Conservation (phyloP, 225 moss, liverwort and hornwort species). For the Antitrichia curtipendula region DNA sequence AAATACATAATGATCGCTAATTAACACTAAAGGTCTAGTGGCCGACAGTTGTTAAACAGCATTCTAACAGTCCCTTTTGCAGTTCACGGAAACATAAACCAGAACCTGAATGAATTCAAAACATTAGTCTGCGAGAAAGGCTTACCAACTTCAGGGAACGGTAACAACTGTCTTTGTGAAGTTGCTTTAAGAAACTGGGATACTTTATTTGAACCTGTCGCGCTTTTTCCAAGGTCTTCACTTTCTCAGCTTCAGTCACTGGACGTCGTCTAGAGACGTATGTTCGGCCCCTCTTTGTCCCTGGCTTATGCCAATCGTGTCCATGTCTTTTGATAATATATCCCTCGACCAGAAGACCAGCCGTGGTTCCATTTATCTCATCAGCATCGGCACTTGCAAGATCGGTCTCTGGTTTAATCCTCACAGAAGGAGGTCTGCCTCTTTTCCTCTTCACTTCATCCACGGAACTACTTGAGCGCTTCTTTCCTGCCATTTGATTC, state of each 20-base stretch:
- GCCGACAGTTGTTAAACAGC: neutral
- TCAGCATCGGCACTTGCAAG: neutral
- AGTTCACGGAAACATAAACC: neutral
- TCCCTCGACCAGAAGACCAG: neutral
- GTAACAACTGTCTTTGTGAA: slow-evolving; percentile 3
- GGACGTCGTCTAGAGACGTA: slow-evolving; percentile 8
- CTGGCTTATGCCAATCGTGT: neutral
- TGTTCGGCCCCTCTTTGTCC: slow-evolving; percentile 8
- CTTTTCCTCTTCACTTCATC: neutral
- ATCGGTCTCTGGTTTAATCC: neutral
- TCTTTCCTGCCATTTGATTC: neutral
- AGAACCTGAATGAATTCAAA: neutral
- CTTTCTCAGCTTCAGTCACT: slow-evolving; percentile 2
- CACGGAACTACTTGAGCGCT: neutral
- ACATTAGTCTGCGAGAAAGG: neutral
- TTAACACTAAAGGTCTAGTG: neutral
- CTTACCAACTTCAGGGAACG: neutral
- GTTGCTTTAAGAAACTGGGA: slow-evolving; percentile 6
- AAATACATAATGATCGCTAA: neutral
- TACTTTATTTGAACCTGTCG: neutral
- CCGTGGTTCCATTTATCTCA: neutral
- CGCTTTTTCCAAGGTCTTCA: neutral
- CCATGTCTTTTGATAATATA: neutral
- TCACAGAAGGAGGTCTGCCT: neutral
- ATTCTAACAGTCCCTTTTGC: neutral